A percentile compares a stretch with the other conserved stretches of the same genome.
Evolutionary conservation across 345 rosid genomes (phyloP).

Genomic region (Hirschfeldia incana): DNA sequence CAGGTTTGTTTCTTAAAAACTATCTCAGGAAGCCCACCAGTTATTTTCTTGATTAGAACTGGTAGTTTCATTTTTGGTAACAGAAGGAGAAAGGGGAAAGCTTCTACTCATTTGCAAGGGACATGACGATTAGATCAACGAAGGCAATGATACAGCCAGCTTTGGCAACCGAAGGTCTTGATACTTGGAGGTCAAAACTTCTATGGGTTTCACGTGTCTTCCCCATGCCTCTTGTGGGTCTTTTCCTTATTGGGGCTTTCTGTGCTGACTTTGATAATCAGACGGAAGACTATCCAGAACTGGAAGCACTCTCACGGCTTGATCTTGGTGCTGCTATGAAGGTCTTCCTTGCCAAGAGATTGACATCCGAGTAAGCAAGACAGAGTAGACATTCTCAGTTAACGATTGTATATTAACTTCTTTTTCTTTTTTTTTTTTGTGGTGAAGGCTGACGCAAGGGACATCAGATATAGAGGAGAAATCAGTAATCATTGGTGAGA

Average conservation of each 20-base stretch:
- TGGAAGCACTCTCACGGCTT: constrained; percentile 81
- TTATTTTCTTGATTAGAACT: too few relatives aligned
- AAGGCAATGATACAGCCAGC: constrained; percentile 72
- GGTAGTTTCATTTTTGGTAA: constrained; percentile 22
- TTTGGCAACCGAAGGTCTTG: constrained; percentile 64
- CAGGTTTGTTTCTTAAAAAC: constrained; percentile 56
- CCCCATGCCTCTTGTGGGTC: constrained; percentile 97
- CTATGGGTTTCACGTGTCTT: constrained; percentile 92
- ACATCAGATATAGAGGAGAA: constrained; percentile 74
- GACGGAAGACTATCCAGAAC: constrained; percentile 69
- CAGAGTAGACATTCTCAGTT: not conserved
- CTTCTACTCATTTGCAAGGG: constrained; percentile 84
- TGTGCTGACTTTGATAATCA: constrained; percentile 64
- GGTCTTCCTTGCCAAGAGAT: constrained; percentile 77
- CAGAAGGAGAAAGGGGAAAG: constrained; percentile 90
- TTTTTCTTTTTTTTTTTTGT: not conserved
- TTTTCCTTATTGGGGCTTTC: constrained; percentile 72
- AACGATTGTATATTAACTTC: not conserved
- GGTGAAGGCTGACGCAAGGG: constrained; percentile 70
- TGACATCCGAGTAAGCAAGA: constrained; percentile 78
- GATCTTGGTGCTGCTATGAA: constrained; percentile 92
- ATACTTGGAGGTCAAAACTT: constrained; percentile 87
- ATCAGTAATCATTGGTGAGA: constrained; percentile 89
- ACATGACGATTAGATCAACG: constrained; percentile 81
- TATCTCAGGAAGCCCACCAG: not conserved